These are phyloP conservation scores for Dendrothele bispora DNA, from an alignment of 768 basidiomycete species.

Conservation along the genomic window DNA sequence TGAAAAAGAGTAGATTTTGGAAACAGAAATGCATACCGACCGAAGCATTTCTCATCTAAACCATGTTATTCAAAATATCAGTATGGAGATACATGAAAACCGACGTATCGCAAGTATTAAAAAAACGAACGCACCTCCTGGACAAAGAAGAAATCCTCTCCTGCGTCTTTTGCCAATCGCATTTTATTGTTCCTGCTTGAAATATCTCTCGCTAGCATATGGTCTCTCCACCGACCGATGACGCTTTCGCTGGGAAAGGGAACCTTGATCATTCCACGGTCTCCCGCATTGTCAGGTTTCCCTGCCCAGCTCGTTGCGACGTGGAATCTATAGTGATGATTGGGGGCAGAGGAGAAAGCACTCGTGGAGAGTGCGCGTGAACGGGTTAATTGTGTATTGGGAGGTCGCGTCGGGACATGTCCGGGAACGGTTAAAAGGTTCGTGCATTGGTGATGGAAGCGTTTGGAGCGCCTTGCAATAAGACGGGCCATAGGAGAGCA, in stretches of 20 bases:
- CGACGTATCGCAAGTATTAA: neutral
- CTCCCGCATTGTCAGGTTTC: conserved; percentile 50
- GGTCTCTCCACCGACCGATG: conserved; percentile 71
- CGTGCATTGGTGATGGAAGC: too few species aligned
- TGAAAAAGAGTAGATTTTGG: conserved; percentile 19
- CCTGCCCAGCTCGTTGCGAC: conserved; percentile 78
- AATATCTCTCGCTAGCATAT: conserved; percentile 51
- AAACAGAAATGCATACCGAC: conserved; percentile 53
- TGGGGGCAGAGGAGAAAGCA: neutral
- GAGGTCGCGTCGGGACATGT: too few species aligned
- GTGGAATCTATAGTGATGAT: conserved; percentile 64
- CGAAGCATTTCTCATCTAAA: conserved; percentile 76
- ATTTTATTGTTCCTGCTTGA: conserved; percentile 28
- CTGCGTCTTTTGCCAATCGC: conserved; percentile 39
- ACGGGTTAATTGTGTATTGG: too few species aligned
- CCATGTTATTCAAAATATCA: too few species aligned
- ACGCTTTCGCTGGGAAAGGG: conserved; percentile 60
- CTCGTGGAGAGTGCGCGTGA: neutral
- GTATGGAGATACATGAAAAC: conserved; percentile 3
- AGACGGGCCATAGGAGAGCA: neutral
- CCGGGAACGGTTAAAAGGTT: too few species aligned
- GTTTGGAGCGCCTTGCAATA: neutral
- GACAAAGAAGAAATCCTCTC: conserved; percentile 67
- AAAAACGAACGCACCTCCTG: conserved; percentile 55
- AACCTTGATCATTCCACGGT: conserved; percentile 25